These are phyloP conservation scores for Hamigera avellanea DNA, from an alignment of 495 filamentous ascomycete species.

Conservation along the genomic window DNA sequence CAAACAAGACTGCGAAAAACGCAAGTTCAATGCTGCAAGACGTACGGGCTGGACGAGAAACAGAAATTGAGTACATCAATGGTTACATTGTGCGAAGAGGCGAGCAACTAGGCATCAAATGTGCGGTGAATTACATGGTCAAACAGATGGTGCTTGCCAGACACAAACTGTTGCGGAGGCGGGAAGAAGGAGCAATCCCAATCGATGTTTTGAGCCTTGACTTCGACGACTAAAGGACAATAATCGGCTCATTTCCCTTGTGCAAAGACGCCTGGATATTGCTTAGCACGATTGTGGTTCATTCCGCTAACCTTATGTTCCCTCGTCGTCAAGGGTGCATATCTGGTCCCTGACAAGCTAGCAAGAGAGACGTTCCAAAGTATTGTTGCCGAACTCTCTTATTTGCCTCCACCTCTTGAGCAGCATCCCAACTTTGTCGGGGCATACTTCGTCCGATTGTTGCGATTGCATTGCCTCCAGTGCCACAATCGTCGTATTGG, in stretches of 20 bases:
- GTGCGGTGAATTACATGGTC: conserved; percentile 57
- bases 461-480: conserved; percentile 19
- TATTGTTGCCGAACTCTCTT: conserved; percentile 22
- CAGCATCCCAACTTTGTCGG: conserved; percentile 23
- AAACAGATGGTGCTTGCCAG: conserved; percentile 42
- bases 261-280: too few relatives aligned
- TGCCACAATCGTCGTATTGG: conserved; percentile 21
- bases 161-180: conserved; percentile 6
- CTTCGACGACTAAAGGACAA: conserved; percentile 2
- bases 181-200: conserved; percentile 22
- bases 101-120: conserved; percentile 52
- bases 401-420: conserved; percentile 43
- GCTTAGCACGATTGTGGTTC: too few relatives aligned
- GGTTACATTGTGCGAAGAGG: conserved; percentile 67
- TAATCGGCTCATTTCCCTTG: background rate
- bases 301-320: too few relatives aligned
- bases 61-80: conserved; percentile 78
- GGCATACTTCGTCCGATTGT: conserved; percentile 11
- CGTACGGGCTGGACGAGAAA: conserved; percentile 44
- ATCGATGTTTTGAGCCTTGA: conserved; percentile 15
- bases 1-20: conserved; percentile 52
- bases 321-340: too few relatives aligned
- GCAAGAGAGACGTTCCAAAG: conserved; percentile 14
- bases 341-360: too few relatives aligned
- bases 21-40: conserved; percentile 77